Base-by-base conservation (phyloP, 202 grass and related monocot genomes). In the Panicum hallii region DNA sequence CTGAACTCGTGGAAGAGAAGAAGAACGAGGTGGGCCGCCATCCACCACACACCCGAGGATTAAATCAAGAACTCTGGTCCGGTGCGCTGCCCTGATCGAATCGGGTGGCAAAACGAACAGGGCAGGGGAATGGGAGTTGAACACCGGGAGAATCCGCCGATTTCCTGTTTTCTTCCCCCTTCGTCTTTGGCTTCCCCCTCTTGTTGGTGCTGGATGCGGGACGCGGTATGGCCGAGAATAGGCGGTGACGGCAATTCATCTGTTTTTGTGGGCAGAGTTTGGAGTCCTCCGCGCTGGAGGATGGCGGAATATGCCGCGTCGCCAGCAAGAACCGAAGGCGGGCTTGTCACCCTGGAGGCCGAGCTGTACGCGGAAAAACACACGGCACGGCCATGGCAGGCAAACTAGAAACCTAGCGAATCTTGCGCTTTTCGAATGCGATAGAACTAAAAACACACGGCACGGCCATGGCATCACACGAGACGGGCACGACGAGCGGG, bases 191-290 rank as follows among this genome's bases (percentile, higher is more conserved):
- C 74, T 22, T 86, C 30, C 0, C 15, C 16, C 52, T 14, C 20
- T 41, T 47, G 58, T 43, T 56, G 57, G 60, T 49, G 63, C 62
- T 15, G n/a, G 58, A 55, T 13, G 13, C 30, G 48, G 78, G 23
- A 64, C 15, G 84, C 48, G 23, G 32, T 46, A 40, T 72, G 20
- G 68, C 68, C 69, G 74, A 81, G 58, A 81, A 87, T 87, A 87
- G 84, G 46, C 6, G 0, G 16, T 20, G 60, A 53, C 62, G 38
- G 47, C 70, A 22, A 53, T 52, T 34, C 52, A 34, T 72, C 36
- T n/a, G 41, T 62, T 72, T 32, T 36, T 49, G 10, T n/a, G 53
- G 53, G 19, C 30, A 50, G 60, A 58, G 73, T 58, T 80, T 69
- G 78, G 49, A 56, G 47, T n/a, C 6, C 8, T 50, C 19, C 6